A percentile compares a stretch with the other conserved stretches of the same genome.
Conservation (phyloP, 2,329 filamentous ascomycete genomes). For the Colletotrichum agaves region DNA sequence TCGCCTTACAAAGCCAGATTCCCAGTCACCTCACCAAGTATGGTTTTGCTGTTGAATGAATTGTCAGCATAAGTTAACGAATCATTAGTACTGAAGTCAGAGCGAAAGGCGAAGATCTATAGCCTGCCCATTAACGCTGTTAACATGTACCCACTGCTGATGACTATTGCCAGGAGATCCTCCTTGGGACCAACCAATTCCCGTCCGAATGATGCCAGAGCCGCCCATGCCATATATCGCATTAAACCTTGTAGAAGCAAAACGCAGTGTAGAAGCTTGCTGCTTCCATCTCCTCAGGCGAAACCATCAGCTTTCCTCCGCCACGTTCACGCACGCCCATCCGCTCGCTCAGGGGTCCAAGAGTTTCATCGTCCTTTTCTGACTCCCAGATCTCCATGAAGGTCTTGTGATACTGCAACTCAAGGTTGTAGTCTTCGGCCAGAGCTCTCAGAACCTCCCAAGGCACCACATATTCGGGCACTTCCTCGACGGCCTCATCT, state of each 20-base stretch:
- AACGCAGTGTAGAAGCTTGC: conserved; percentile 93
- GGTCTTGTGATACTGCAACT: conserved; percentile 91
- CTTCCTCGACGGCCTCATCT: conserved; percentile 93
- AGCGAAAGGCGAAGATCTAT: too few species aligned
- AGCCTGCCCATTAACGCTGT: too few species aligned
- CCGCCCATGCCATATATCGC: background rate
- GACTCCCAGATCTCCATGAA: conserved; percentile 93
- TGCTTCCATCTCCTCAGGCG: conserved; percentile 90
- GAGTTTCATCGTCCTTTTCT: conserved; percentile 84
- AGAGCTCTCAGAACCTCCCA: conserved; percentile 97
- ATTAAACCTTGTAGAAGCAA: conserved; percentile 93
- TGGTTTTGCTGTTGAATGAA: too few species aligned
- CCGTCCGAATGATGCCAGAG: background rate
- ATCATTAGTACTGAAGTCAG: too few species aligned
- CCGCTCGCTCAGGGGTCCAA: conserved; percentile 90
- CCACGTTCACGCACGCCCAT: conserved; percentile 88
- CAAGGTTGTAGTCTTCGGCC: conserved; percentile 96
- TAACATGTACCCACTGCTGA: too few species aligned
- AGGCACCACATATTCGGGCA: conserved; percentile 96
- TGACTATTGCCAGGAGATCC: background rate
- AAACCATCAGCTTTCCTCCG: conserved; percentile 75
- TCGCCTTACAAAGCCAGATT: too few species aligned
- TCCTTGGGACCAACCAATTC: background rate
- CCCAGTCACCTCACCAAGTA: too few species aligned
- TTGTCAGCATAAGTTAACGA: too few species aligned